These are phyloP conservation scores for Stachybotrys echinatus DNA, from an alignment of 2,329 filamentous ascomycete genomes.

Conservation along the genomic window DNA sequence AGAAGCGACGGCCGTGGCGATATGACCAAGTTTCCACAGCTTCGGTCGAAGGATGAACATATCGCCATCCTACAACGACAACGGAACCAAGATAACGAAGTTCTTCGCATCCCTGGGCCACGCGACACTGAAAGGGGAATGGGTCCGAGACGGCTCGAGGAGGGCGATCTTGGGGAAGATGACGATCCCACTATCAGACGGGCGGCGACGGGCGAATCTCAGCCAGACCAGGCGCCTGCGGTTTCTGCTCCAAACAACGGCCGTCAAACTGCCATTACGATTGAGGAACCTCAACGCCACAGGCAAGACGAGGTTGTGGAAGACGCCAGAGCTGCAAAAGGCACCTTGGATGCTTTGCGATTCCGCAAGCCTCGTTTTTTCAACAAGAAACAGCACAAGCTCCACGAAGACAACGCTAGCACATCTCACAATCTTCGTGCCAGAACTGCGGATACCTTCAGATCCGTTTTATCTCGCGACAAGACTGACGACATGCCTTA, in stretches of 20 bases:
- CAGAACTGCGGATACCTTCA: conserved; percentile 54
- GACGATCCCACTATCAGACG: conserved; percentile 21
- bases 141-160: conserved; percentile 52
- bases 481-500: conserved; percentile 70
- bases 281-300: conserved; percentile 53
- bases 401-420: conserved; percentile 29
- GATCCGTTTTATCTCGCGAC: conserved; percentile 49
- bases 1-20: conserved; percentile 50
- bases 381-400: conserved; percentile 29
- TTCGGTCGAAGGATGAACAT: conserved; percentile 64
- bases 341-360: conserved; percentile 34
- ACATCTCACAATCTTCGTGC: conserved; percentile 23
- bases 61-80: conserved; percentile 87
- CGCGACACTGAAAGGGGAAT: conserved; percentile 83
- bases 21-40: conserved; percentile 41
- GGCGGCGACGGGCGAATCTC: conserved; percentile 18
- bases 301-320: conserved; percentile 32
- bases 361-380: conserved; percentile 37
- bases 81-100: conserved; percentile 66
- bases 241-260: conserved; percentile 20
- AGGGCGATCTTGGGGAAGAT: conserved; percentile 30
- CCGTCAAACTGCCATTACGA: conserved; percentile 56
- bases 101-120: conserved; percentile 85
- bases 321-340: conserved; percentile 34
- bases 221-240: conserved; percentile 12